Percentiles rank a stretch among this genome's conserved stretches.
phyloP scores from a whole-genome alignment of 371 early-diverging fungal species.

The Mucor mucedo region DNA sequence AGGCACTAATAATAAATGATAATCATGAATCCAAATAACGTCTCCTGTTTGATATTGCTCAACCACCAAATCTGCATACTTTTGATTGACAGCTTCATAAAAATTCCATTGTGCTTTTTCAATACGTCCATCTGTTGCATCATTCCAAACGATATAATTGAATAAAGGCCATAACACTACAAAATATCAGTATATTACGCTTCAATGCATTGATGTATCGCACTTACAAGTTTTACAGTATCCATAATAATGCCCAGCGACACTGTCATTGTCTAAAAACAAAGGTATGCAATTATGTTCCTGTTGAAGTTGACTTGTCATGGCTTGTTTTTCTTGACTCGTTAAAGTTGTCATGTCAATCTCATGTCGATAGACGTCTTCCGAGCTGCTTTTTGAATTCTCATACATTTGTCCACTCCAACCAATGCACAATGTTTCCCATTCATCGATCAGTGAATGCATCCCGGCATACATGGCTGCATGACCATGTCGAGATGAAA shows the following conservation, averaged over 20 bases:
- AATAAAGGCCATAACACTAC: constrained; percentile 96
- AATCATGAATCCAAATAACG: constrained; percentile 98
- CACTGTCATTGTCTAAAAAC: constrained; percentile 73
- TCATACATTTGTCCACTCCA: constrained; percentile 64
- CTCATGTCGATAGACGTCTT: constrained; percentile 40
- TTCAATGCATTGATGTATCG: background rate
- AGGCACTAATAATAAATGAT: constrained; percentile 94
- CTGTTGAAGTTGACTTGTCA: constrained; percentile 48
- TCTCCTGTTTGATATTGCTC: constrained; percentile 83
- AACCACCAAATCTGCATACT: constrained; percentile 79
- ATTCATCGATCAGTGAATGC: constrained; percentile 52
- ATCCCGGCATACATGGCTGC: constrained; percentile 81
- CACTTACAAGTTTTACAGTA: constrained; percentile 87
- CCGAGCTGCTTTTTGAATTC: constrained; percentile 8
- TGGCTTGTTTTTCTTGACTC: constrained; percentile 40
- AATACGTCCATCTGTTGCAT: constrained; percentile 66
- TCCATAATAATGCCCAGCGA: constrained; percentile 85
- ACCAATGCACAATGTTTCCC: constrained; percentile 69
- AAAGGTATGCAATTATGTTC: constrained; percentile 75
- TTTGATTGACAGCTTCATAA: constrained; percentile 83
- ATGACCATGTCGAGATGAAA: constrained; percentile 67
- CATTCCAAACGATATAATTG: constrained; percentile 92
- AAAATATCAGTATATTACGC: background rate
- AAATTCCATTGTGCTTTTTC: constrained; percentile 81
- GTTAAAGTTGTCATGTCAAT: constrained; percentile 23